These are phyloP conservation scores for Blastobotrys apis DNA, from an alignment of 1,139 yeast species.

Conservation along the genomic window DNA sequence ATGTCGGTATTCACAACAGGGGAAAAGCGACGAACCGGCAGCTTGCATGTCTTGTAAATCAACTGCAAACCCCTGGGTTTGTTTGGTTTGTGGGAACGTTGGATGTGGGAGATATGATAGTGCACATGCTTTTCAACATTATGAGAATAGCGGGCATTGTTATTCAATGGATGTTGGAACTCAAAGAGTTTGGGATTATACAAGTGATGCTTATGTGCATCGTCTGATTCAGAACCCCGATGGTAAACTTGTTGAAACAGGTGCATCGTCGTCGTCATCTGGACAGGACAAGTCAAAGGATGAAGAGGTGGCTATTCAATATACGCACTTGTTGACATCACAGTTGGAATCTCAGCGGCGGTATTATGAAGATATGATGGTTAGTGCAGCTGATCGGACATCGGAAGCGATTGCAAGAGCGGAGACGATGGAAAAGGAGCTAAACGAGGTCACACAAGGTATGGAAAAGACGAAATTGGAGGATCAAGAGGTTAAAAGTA, in stretches of 20 bases:
- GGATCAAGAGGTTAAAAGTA: conserved; percentile 10
- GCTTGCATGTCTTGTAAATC: conserved; percentile 53
- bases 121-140: conserved; percentile 85
- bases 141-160: conserved; percentile 73
- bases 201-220: conserved; percentile 89
- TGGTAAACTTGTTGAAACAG: conserved; percentile 25
- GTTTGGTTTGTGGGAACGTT: conserved; percentile 80
- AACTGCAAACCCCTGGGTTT: conserved; percentile 78
- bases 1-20: conserved; percentile 62
- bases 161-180: conserved; percentile 86
- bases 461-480: conserved; percentile 7
- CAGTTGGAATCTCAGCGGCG: conserved; percentile 89
- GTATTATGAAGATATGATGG: conserved; percentile 63
- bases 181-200: conserved; percentile 94
- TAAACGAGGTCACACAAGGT: conserved; percentile 21
- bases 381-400: conserved; percentile 40
- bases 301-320: conserved; percentile 64
- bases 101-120: conserved; percentile 91
- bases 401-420: conserved; percentile 35
- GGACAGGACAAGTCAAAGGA: conserved; percentile 7
- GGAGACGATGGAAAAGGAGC: conserved; percentile 39
- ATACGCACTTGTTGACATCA: conserved; percentile 69
- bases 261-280: conserved; percentile 15
- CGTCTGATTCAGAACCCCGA: conserved; percentile 72
- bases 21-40: conserved; percentile 6